Conservation (phyloP, 257 asterid species). For the Knoxia roxburghii region DNA sequence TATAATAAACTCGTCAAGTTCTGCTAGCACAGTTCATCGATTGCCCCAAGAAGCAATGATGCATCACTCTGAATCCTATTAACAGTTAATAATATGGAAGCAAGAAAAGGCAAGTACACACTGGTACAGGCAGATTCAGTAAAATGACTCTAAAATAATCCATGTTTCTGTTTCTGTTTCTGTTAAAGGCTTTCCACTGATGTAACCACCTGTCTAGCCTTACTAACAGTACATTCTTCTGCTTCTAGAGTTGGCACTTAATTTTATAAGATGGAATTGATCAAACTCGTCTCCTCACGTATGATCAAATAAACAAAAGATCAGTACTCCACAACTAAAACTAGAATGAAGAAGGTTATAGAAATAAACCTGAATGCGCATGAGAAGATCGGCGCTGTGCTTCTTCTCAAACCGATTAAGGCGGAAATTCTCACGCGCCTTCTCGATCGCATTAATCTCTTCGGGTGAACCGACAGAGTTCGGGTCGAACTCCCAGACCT, state of each 20-base stretch:
- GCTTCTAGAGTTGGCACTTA: background rate
- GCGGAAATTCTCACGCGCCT: constrained; percentile 51
- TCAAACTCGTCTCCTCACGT: background rate
- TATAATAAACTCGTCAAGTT: background rate
- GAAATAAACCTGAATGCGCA: constrained; percentile 73
- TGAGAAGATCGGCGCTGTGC: constrained; percentile 83
- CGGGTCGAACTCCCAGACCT: constrained; percentile 78
- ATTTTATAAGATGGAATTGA: background rate
- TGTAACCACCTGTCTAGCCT: background rate
- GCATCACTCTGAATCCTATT: background rate
- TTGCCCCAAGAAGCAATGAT: background rate
- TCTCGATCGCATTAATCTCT: constrained; percentile 72
- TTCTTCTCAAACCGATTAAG: constrained; percentile 59
- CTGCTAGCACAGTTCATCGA: background rate
- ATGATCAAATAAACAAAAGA: background rate
- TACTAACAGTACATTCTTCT: background rate
- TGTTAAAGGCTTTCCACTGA: background rate
- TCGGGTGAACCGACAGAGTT: constrained; percentile 50
- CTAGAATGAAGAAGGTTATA: background rate
- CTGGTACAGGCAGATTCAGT: background rate
- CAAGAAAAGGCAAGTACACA: background rate
- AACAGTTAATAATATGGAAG: background rate
- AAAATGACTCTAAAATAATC: background rate
- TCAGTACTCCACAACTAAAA: background rate
- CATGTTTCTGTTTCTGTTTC: background rate